Evolutionary conservation across 345 rosid genomes (phyloP).

Genomic region (Microthlaspi erraticum): DNA sequence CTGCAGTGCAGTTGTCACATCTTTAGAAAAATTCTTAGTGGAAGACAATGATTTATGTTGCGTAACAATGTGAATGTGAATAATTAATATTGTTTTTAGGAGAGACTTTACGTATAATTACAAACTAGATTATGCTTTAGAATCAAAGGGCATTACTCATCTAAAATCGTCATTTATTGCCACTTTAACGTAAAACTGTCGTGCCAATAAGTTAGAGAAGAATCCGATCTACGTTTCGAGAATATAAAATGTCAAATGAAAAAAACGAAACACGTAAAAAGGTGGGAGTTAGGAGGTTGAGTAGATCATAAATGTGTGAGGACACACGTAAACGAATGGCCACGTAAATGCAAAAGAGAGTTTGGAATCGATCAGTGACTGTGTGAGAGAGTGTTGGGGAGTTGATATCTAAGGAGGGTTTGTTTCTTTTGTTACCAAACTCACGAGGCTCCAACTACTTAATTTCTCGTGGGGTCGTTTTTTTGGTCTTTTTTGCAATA

Average conservation of each 20-base stretch:
- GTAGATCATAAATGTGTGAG: slow-evolving; percentile 12
- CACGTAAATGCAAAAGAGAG: slow-evolving; percentile 41
- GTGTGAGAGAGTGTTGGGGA: slow-evolving; percentile 34
- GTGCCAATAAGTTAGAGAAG: background rate
- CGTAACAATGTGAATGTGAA: background rate
- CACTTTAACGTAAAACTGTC: slow-evolving; percentile 22
- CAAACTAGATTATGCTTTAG: background rate
- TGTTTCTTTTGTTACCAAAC: slow-evolving; percentile 21
- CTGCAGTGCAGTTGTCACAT: slow-evolving; percentile 13
- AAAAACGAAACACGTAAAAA: background rate
- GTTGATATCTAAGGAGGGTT: slow-evolving; percentile 49
- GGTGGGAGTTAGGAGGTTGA: slow-evolving; percentile 3
- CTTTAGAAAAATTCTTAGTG: background rate
- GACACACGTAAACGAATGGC: slow-evolving; percentile 46
- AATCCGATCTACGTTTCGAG: background rate
- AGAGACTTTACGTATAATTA: background rate
- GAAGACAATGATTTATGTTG: slow-evolving; percentile 11
- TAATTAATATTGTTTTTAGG: background rate
- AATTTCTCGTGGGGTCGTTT: slow-evolving; percentile 6
- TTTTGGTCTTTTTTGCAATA: background rate
- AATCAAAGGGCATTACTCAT: background rate
- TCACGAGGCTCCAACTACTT: slow-evolving; percentile 29
- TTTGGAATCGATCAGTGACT: slow-evolving; percentile 25
- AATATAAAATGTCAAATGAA: background rate
- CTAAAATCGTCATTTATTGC: too few species aligned